Conservation (phyloP, 495 filamentous ascomycete species). For the Choiromyces venosus region DNA sequence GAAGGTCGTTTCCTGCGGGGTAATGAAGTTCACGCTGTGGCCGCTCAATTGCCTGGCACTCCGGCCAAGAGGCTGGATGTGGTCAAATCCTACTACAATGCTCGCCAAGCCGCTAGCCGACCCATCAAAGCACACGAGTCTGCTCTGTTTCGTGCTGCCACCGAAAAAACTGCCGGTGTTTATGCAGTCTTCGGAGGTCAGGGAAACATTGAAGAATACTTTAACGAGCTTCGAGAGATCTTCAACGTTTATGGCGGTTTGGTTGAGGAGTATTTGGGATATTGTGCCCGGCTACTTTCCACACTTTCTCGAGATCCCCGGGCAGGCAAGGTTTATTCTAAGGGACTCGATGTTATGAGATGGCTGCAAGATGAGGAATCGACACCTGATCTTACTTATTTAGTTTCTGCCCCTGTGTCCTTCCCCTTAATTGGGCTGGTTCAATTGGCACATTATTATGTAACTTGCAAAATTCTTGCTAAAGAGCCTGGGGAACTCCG, state of each 20-base stretch:
- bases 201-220: constrained; percentile 98
- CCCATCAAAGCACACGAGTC: constrained; percentile 85
- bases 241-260: constrained; percentile 87
- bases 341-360: constrained; percentile 85
- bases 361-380: constrained; percentile 84
- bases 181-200: constrained; percentile 98
- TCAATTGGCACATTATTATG: constrained; percentile 86
- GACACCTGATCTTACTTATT: constrained; percentile 89
- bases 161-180: constrained; percentile 67
- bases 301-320: constrained; percentile 76
- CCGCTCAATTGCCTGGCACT: constrained; percentile 78
- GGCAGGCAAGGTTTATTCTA: constrained; percentile 90
- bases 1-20: constrained; percentile 89
- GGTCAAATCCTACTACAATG: constrained; percentile 82
- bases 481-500: constrained; percentile 78
- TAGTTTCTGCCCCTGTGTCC: constrained; percentile 95
- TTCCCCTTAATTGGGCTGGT: constrained; percentile 93
- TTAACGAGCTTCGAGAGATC: constrained; percentile 88
- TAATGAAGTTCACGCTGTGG: constrained; percentile 92
- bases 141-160: constrained; percentile 80
- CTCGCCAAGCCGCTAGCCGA: constrained; percentile 72
- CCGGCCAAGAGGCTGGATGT: constrained; percentile 81
- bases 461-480: constrained; percentile 85
- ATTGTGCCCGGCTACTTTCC: constrained; percentile 75
- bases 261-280: constrained; percentile 72